Evolutionary conservation across 2,329 filamentous ascomycete species (phyloP).

Genomic region (Talaromyces sp.): DNA sequence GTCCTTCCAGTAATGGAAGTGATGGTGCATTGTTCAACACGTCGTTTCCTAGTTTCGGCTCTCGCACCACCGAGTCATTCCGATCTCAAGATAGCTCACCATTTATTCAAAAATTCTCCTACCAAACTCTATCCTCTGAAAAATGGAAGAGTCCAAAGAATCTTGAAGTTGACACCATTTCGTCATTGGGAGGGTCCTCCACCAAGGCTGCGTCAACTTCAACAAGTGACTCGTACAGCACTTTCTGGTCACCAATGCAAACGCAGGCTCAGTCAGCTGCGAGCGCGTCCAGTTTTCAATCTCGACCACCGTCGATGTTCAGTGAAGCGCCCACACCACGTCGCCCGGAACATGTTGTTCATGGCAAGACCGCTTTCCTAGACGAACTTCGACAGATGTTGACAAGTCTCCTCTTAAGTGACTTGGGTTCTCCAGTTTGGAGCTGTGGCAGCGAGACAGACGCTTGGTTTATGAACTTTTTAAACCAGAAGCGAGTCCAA

Average conservation of each 20-base stretch:
- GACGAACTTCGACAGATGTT: slow-evolving; percentile 71
- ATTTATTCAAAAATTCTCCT: slow-evolving; percentile 55
- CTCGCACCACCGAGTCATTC: slow-evolving; percentile 25
- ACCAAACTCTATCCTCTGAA: slow-evolving; percentile 65
- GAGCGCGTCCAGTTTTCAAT: slow-evolving; percentile 53
- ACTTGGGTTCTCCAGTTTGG: slow-evolving; percentile 81
- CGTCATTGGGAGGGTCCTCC: slow-evolving; percentile 55
- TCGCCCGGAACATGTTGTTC: slow-evolving; percentile 36
- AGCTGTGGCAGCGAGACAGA: slow-evolving; percentile 91
- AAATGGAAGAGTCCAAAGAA: slow-evolving; percentile 57
- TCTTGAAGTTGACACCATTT: slow-evolving; percentile 55
- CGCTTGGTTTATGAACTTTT: slow-evolving; percentile 63
- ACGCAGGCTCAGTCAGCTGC: slow-evolving; percentile 60
- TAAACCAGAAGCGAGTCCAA: slow-evolving; percentile 45
- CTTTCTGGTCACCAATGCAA: slow-evolving; percentile 87
- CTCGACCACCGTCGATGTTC: slow-evolving; percentile 38
- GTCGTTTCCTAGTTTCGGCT: slow-evolving; percentile 17
- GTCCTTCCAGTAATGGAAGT: slow-evolving; percentile 39
- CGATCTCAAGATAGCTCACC: slow-evolving; percentile 30
- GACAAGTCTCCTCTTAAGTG: slow-evolving; percentile 79
- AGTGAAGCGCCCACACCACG: slow-evolving; percentile 31
- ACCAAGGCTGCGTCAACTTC: slow-evolving; percentile 62
- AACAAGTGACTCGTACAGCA: slow-evolving; percentile 68
- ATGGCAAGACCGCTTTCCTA: slow-evolving; percentile 75
- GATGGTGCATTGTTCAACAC: slow-evolving; percentile 34